Percentiles rank a stretch among this genome's conserved stretches.
phyloP scores from a whole-genome alignment of 306 rosid species.

The Cicer cuneatum region DNA sequence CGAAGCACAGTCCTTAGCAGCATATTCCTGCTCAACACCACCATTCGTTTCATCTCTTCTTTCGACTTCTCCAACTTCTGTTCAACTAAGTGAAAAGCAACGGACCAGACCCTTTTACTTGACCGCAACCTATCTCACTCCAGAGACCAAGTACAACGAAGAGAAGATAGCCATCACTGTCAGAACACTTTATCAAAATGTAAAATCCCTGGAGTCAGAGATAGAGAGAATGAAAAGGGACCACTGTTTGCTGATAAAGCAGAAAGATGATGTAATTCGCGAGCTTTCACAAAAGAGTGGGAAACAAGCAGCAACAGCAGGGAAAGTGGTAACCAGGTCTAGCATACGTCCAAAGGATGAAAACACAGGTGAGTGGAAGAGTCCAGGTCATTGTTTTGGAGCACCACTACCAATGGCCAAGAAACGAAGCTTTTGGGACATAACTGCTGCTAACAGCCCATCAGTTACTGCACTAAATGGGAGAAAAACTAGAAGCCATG shows the following conservation, averaged over 20 bases:
- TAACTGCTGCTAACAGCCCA: conserved; percentile 57
- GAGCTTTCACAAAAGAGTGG: conserved; percentile 62
- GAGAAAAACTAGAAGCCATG: conserved; percentile 87
- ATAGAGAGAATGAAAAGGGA: conserved; percentile 74
- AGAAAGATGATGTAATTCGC: conserved; percentile 70
- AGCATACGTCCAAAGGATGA: conserved; percentile 68
- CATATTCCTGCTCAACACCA: conserved; percentile 77
- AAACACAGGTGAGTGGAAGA: conserved; percentile 67
- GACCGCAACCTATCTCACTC: conserved; percentile 63
- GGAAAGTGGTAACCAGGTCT: conserved; percentile 61
- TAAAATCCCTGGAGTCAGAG: conserved; percentile 67
- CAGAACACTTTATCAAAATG: conserved; percentile 61
- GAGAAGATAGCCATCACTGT: conserved; percentile 51
- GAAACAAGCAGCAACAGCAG: conserved; percentile 43
- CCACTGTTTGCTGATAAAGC: conserved; percentile 67
- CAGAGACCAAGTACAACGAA: conserved; percentile 67
- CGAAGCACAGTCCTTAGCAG: conserved; percentile 74
- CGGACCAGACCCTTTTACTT: conserved; percentile 63
- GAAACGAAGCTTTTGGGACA: conserved; percentile 31
- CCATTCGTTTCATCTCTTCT: conserved; percentile 68
- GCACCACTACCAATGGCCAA: conserved; percentile 51
- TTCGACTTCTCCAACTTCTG: conserved; percentile 75
- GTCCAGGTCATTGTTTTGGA: conserved; percentile 73
- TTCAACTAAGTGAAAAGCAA: conserved; percentile 61
- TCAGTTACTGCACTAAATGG: conserved; percentile 66